Evolutionary conservation across 768 basidiomycete genomes (phyloP).

Genomic region (Pisolithus marmoratus): DNA sequence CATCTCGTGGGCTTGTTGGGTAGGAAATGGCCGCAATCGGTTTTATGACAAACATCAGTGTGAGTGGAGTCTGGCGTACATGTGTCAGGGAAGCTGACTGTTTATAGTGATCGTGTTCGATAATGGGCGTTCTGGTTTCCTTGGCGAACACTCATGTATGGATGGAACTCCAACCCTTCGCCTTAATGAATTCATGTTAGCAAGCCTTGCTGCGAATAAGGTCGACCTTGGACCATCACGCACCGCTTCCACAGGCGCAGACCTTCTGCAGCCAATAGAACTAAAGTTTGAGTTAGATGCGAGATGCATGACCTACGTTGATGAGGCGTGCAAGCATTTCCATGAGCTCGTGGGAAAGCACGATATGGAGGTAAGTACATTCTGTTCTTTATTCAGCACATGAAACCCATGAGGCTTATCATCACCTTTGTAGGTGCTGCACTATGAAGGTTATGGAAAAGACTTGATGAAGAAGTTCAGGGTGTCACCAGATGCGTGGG

Average conservation of each 20-base stretch:
- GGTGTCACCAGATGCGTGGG: conserved; percentile 91
- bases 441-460: conserved; percentile 90
- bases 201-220: conserved; percentile 64
- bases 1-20: conserved; percentile 79
- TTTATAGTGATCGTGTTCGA: conserved; percentile 84
- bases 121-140: conserved; percentile 91
- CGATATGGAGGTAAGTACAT: conserved; percentile 60
- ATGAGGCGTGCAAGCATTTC: conserved; percentile 59
- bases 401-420: conserved; percentile 8
- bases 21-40: conserved; percentile 83
- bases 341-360: conserved; percentile 72
- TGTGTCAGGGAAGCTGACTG: conserved; percentile 1
- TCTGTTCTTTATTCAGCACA: not conserved
- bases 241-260: conserved; percentile 25
- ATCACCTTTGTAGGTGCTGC: conserved; percentile 47
- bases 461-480: conserved; percentile 75
- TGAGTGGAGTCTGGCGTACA: conserved; percentile 32
- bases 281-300: conserved; percentile 65
- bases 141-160: conserved; percentile 84
- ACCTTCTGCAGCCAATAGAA: conserved; percentile 57
- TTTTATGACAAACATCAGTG: conserved; percentile 97
- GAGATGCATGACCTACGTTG: conserved; percentile 46
- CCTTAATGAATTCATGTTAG: conserved; percentile 90
- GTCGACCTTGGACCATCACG: conserved; percentile 63
- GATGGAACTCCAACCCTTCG: conserved; percentile 95